Evolutionary conservation across 1,139 yeast species (phyloP).

Genomic region (Yamadazyma buinensis): DNA sequence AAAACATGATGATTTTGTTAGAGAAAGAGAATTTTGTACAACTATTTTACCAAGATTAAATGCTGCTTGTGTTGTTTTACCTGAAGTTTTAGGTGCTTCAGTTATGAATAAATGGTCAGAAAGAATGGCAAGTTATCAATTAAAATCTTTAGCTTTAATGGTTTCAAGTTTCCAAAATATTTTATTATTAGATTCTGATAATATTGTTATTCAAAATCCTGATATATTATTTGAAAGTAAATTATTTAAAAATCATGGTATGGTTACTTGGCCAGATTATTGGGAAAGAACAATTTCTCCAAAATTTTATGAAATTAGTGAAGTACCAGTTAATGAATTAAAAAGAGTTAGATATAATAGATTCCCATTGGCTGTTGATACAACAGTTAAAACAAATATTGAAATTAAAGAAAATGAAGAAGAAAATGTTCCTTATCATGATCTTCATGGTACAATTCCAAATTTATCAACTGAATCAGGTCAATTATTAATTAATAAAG

Average conservation of each 20-base stretch:
- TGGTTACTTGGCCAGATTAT: conserved; percentile 79
- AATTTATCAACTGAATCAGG: conserved; percentile 65
- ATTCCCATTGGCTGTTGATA: conserved; percentile 17
- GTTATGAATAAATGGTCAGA: conserved; percentile 30
- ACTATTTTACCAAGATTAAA: conserved; percentile 21
- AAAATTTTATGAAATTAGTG: conserved; percentile 62
- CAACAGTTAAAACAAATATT: conserved; percentile 5
- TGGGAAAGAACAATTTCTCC: conserved; percentile 78
- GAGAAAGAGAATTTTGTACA: conserved; percentile 26
- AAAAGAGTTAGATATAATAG: conserved; percentile 23
- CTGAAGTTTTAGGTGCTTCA: conserved; percentile 32
- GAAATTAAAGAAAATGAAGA: conserved; percentile 4
- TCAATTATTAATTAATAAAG: conserved; percentile 52
- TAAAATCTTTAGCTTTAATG: conserved; percentile 31
- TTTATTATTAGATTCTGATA: conserved; percentile 41
- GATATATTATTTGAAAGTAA: conserved; percentile 47
- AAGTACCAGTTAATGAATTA: conserved; percentile 27
- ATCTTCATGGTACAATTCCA: conserved; percentile 54
- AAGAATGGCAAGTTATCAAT: conserved; percentile 33
- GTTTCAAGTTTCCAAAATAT: conserved; percentile 41
- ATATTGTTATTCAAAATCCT: conserved; percentile 33
- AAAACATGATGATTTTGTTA: conserved; percentile 25
- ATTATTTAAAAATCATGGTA: conserved; percentile 53
- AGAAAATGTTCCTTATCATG: conserved; percentile 35
- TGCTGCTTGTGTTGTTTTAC: conserved; percentile 31